Evolutionary conservation across 2,329 filamentous ascomycete genomes (phyloP).

Genomic region (Talaromyces sp.): DNA sequence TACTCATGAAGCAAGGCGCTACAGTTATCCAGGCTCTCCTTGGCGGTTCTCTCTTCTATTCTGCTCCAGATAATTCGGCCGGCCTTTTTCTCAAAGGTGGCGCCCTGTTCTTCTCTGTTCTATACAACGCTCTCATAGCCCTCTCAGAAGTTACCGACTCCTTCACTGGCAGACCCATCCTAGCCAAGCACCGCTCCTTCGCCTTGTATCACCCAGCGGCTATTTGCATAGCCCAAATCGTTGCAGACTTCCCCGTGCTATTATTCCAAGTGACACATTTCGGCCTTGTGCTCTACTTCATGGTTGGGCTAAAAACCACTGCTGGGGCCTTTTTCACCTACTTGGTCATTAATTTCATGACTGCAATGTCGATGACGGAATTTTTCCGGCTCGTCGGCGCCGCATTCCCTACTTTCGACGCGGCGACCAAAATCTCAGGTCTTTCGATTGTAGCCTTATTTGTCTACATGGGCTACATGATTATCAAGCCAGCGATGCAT

Average conservation of each 20-base stretch:
- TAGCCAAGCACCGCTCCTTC: slow-evolving; percentile 83
- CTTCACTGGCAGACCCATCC: slow-evolving; percentile 82
- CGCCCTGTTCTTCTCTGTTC: slow-evolving; percentile 78
- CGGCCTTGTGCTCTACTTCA: slow-evolving; percentile 78
- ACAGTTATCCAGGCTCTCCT: slow-evolving; percentile 74
- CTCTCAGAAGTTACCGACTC: slow-evolving; percentile 79
- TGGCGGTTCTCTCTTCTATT: slow-evolving; percentile 75
- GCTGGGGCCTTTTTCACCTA: slow-evolving; percentile 81
- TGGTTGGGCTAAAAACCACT: slow-evolving; percentile 72
- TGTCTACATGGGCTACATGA: slow-evolving; percentile 47
- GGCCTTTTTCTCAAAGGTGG: slow-evolving; percentile 77
- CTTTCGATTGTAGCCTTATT: slow-evolving; percentile 40
- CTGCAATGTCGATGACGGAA: slow-evolving; percentile 76
- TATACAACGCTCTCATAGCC: slow-evolving; percentile 79
- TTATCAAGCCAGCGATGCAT: slow-evolving; percentile 57
- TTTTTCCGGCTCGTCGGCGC: slow-evolving; percentile 76
- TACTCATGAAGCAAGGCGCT: slow-evolving; percentile 58
- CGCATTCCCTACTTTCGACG: slow-evolving; percentile 60
- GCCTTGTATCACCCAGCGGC: slow-evolving; percentile 91
- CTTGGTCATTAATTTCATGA: slow-evolving; percentile 67
- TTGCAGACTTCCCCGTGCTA: slow-evolving; percentile 81
- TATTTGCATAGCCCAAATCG: slow-evolving; percentile 78
- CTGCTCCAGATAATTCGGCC: slow-evolving; percentile 57
- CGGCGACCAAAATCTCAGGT: slow-evolving; percentile 52
- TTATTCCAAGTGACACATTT: slow-evolving; percentile 66